A percentile compares a stretch with the other conserved stretches of the same genome.
phyloP scores from a whole-genome alignment of 2,329 filamentous ascomycete genomes.

The Penicillium sp. region DNA sequence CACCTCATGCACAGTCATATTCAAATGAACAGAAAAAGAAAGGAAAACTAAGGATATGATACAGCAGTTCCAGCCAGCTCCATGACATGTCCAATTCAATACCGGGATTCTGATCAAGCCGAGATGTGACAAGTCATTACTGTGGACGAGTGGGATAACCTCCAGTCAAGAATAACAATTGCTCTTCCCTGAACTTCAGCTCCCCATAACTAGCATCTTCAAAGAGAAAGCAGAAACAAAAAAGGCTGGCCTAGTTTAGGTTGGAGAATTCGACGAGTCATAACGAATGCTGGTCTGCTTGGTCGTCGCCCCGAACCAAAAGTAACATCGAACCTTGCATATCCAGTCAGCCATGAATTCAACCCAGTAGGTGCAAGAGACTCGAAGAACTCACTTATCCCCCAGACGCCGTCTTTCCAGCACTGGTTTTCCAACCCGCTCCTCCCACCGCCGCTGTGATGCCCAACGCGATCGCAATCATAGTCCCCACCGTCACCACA shows the following conservation, averaged over 20 bases:
- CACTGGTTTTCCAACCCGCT: slow-evolving; percentile 36
- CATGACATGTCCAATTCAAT: neutral
- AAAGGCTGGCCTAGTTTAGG: too few species aligned
- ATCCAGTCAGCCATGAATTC: neutral
- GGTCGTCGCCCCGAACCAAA: neutral
- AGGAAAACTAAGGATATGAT: neutral
- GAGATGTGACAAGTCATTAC: neutral
- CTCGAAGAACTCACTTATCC: slow-evolving; percentile 11
- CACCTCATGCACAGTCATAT: neutral
- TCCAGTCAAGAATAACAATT: neutral
- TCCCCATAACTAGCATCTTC: neutral
- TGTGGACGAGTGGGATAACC: neutral
- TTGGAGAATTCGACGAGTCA: neutral
- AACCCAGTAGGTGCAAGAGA: neutral
- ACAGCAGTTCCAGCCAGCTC: neutral
- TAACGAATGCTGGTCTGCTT: neutral
- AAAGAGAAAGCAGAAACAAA: neutral
- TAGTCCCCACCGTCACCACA: slow-evolving; percentile 35
- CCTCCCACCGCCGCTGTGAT: slow-evolving; percentile 39
- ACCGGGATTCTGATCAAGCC: neutral
- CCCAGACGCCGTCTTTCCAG: slow-evolving; percentile 24
- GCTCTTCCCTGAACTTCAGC: neutral
- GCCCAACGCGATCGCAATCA: slow-evolving; percentile 40
- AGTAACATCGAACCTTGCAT: neutral
- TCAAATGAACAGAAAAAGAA: neutral